phyloP scores from a whole-genome alignment of 2,329 filamentous ascomycete genomes.

The Pseudocercospora fuligena region DNA sequence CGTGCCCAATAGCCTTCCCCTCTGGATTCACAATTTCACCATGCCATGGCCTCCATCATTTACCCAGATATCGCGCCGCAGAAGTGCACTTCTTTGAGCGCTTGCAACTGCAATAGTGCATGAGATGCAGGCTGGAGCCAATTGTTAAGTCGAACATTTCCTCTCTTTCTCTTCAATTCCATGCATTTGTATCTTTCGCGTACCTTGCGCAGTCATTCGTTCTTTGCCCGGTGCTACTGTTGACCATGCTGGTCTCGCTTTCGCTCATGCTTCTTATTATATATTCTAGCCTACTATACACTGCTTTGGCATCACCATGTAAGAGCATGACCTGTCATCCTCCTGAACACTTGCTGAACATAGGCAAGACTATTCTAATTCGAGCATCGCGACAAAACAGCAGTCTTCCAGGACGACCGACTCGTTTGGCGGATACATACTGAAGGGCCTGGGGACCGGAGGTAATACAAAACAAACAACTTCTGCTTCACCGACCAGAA shows the following conservation, averaged over 20 bases:
- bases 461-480: not conserved
- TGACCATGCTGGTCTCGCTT: not conserved
- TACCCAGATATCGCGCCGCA: not conserved
- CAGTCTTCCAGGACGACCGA: not conserved
- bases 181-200: not conserved
- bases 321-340: not conserved
- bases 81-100: not conserved
- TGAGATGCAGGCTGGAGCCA: not conserved
- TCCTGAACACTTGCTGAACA: not conserved
- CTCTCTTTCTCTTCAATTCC: not conserved
- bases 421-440: not conserved
- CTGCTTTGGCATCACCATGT: slow-evolving; percentile 4
- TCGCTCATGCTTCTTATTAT: not conserved
- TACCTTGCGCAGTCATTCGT: not conserved
- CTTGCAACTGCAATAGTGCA: not conserved
- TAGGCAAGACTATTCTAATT: slow-evolving; percentile 10
- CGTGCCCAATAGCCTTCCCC: not conserved
- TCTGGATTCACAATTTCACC: not conserved
- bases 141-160: not conserved
- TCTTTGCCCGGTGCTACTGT: not conserved
- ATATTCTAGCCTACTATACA: not conserved
- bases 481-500: not conserved
- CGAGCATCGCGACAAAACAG: not conserved
- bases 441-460: not conserved
- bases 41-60: not conserved